These are phyloP conservation scores for Endotrypanum monterogeii DNA, from an alignment of 208 protist genomes.

Conservation along the genomic window DNA sequence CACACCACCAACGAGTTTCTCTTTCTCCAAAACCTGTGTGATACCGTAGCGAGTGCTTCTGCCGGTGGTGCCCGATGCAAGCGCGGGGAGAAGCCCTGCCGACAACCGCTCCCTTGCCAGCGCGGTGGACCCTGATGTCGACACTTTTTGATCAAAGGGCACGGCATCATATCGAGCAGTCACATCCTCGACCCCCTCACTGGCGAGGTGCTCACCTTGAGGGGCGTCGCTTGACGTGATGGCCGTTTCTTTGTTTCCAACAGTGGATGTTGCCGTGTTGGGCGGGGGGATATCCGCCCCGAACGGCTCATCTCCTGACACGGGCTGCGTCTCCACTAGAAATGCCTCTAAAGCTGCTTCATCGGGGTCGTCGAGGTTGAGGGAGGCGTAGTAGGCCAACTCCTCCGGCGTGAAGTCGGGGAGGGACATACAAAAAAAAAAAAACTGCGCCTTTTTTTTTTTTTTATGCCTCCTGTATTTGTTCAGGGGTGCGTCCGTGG, in stretches of 20 bases:
- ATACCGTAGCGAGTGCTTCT: not conserved
- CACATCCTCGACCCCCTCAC: not conserved
- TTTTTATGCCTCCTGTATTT: no score
- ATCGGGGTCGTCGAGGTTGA: conserved; percentile 50
- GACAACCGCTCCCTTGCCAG: not conserved
- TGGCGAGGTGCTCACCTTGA: not conserved
- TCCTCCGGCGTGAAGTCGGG: conserved; percentile 53
- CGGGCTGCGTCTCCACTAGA: not conserved
- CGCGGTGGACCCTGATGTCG: not conserved
- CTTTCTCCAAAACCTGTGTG: conserved; percentile 42
- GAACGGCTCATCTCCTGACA: not conserved
- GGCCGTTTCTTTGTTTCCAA: not conserved
- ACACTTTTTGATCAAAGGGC: not conserved
- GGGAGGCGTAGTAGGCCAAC: conserved; percentile 40
- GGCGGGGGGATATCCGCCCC: not conserved
- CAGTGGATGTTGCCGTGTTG: not conserved
- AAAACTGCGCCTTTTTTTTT: no score
- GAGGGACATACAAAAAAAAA: conserved; percentile 13
- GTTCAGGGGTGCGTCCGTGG: no score
- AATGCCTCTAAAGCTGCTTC: conserved; percentile 29
- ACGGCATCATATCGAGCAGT: not conserved
- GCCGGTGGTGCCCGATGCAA: not conserved
- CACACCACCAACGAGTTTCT: conserved; percentile 49
- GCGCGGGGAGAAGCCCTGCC: not conserved
- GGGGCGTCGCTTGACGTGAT: not conserved